A percentile compares a stretch with the other conserved stretches of the same genome.
phyloP scores from a whole-genome alignment of 1,284 basidiomycete genomes.

The Hortiboletus rubellus region DNA sequence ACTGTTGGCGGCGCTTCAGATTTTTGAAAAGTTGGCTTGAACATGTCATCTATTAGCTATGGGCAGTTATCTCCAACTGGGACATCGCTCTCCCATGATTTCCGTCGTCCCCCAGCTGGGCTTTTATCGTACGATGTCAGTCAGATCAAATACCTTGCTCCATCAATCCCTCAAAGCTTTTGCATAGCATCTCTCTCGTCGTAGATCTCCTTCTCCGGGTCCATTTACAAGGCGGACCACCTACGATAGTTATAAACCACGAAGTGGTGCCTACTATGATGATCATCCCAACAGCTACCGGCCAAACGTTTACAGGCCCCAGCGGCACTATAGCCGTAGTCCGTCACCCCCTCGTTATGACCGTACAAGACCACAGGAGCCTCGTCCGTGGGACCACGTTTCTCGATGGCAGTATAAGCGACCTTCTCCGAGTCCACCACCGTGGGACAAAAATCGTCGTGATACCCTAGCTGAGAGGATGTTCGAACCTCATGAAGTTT shows the following conservation, averaged over 20 bases:
- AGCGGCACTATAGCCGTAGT: conserved; percentile 45
- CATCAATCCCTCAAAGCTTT: conserved; percentile 28
- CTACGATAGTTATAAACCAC: conserved; percentile 53
- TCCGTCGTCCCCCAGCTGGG: conserved; percentile 29
- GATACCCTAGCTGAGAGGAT: conserved; percentile 53
- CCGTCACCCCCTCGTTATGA: conserved; percentile 55
- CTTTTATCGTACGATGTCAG: conserved; percentile 36
- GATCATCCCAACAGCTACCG: conserved; percentile 45
- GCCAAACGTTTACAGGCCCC: conserved; percentile 37
- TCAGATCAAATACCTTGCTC: conserved; percentile 25
- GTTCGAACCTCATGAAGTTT: conserved; percentile 69
- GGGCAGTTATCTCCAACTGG: conserved; percentile 29
- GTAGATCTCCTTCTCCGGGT: conserved; percentile 48
- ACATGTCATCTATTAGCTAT: conserved; percentile 31
- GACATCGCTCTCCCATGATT: conserved; percentile 28
- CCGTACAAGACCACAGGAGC: conserved; percentile 34
- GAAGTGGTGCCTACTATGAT: conserved; percentile 43
- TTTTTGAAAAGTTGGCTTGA: conserved; percentile 5
- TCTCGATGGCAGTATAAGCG: conserved; percentile 34
- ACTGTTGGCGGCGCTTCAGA: conserved; percentile 8
- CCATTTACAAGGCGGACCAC: conserved; percentile 42
- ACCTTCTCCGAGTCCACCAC: conserved; percentile 37
- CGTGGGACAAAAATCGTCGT: conserved; percentile 37
- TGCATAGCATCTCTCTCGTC: conserved; percentile 44
- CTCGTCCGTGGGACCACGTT: conserved; percentile 36